Conservation (phyloP, 176 grass and related monocot species). For the Oryza punctata region DNA sequence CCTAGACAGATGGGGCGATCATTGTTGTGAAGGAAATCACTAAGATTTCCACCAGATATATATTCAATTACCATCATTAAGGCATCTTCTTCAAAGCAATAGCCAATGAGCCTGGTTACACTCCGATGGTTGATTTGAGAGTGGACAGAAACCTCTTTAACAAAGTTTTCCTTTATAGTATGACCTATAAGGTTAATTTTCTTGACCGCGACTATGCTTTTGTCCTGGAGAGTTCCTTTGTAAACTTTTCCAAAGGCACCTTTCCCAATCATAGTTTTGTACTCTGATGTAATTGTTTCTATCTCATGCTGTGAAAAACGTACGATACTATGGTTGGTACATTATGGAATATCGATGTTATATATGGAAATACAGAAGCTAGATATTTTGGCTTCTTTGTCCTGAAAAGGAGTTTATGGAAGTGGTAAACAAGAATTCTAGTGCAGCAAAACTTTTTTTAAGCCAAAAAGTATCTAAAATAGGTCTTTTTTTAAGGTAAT, state of each 20-base stretch:
- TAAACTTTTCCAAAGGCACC: not conserved
- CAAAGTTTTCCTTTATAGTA: not conserved
- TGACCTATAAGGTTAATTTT: not conserved
- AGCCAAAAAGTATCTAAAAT: too few relatives aligned
- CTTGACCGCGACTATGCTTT: conserved; percentile 22
- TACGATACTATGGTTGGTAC: conserved; percentile 8
- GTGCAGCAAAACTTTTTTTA: too few relatives aligned
- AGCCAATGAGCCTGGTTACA: too few relatives aligned
- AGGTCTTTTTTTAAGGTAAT: too few relatives aligned
- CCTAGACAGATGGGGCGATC: not conserved
- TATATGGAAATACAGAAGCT: too few relatives aligned
- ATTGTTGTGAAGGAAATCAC: too few relatives aligned
- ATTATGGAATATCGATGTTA: not conserved
- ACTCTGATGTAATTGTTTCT: conserved; percentile 6
- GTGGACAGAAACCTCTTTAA: conserved; percentile 26
- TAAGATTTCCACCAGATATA: conserved; percentile 7
- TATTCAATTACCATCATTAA: conserved; percentile 22
- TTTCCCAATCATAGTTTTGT: not conserved
- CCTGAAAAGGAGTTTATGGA: too few relatives aligned
- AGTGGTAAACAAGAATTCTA: too few relatives aligned
- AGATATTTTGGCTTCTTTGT: too few relatives aligned
- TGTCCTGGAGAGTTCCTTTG: conserved; percentile 11
- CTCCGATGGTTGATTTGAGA: not conserved
- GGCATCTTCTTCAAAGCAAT: too few relatives aligned
- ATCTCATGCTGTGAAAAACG: not conserved